Evolutionary conservation across 1,139 yeast species (phyloP), one percentile per base, ranked within the genome.

Genomic region (Blastobotrys buckinghamii): DNA sequence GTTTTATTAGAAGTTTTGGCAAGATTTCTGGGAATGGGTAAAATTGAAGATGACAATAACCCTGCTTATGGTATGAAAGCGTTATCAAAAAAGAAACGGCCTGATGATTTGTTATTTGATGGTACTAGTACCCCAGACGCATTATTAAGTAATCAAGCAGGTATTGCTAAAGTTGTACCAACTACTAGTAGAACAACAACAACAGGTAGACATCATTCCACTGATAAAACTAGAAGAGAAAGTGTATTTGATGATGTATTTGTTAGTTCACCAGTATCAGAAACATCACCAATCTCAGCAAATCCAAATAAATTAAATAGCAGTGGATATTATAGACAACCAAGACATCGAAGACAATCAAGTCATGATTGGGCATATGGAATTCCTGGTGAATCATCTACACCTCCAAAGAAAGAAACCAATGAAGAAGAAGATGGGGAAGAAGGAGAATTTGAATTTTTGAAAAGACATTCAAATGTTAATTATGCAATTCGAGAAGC

Each of bases 401-500:
- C 32, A 22, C 15, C 27, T 19, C 10, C n/a, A 16, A 12, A 8
- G 10, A 22, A 12, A 16, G n/a, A 13, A 19, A 35, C 30, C 15
- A 39, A 38, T 20, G 54, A 49, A 13, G 32, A 30, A 27, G 43
- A 40, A 16, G 9, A 19, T 17, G 29, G 7, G 9, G 37, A 27
- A 1, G 48, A 42, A 10, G 52, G 42, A 12, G 53, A 50, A 34
- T 48, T 48, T 37, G 33, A 47, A 13, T 45, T 45, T 41, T 29
- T 48, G 32, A 37, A 42, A 8, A 34, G 30, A 19, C 37, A 15
- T 34, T 27, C 26, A 7, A 34, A 44, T 24, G 66, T 61, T 9
- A 61, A 66, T 45, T 66, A 66, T 50, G 70, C 70, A 1, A 63
- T 64, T 7, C 59, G 70, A 8, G 70, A 66, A 48, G 64, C 70